Evolutionary conservation across 2,329 filamentous ascomycete species (phyloP), one percentile per base, ranked within the genome.

Genomic region (Lasiodiplodia gonubiensis): DNA sequence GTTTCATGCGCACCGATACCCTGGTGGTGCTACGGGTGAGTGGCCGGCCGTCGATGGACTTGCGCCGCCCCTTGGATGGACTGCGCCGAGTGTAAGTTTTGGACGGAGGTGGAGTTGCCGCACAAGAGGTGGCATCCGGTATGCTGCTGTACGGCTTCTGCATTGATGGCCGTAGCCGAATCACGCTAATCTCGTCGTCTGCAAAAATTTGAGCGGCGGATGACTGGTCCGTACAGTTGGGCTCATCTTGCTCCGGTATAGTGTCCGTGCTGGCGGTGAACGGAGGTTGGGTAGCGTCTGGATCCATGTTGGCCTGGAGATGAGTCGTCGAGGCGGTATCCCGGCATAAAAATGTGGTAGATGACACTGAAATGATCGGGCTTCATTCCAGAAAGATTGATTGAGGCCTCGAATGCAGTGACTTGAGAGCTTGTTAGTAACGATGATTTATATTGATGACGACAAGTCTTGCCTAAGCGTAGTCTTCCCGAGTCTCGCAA

Each of bases 1-100:
- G 59, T 21, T 63, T 63, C 59, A 51, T 35, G 46, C 59, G 59
- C 8, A 63, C 59, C 18, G 59, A 63, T 48, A 51, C 23, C 59
- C 25, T 63, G n/a, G 42, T 46, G 42, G 46, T 37, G 46, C 46
- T 51, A 25, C 59, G 59, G 46, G 51, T 39, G 16, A 63, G 14
- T 12, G 42, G 59, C 12, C 59, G 49, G 27, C 59, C 59, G n/a
- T 63, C 59, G n/a, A 51, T 63, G 16, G 59, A 63, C n/a, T 33
- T 63, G n/a, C 59, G 59, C n/a, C 42, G 59, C 11, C 25, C n/a
- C 37, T 51, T 63, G 18, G 59, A 63, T 10, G 59, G 59, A 30
- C 59, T 63, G 46, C 59, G 59, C 8, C 59, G 42, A 14, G 8
- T 35, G 3, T 39, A 18, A 4, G n/a, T 11, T 21, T n/a, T 63